Evolutionary conservation across 345 rosid genomes (phyloP), one percentile per base, ranked within the genome.

Genomic region (Gossypium herbaceum): DNA sequence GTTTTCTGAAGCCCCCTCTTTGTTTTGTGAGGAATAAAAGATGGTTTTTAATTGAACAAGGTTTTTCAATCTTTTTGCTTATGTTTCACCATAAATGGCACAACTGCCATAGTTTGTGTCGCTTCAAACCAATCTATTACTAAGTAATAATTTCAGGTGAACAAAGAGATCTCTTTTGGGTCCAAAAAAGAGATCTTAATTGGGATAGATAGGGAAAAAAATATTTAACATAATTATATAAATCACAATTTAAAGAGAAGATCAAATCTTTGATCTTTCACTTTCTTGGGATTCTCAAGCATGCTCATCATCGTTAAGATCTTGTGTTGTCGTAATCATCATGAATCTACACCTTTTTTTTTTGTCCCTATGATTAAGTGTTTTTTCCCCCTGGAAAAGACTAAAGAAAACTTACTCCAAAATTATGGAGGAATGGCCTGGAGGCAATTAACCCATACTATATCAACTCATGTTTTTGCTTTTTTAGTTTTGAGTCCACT

Each of bases 231-330:
- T 8, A 57, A 19, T 20, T 19, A 22, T 22, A 8, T 9, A 11
- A 45, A 45, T 58, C 9, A 22, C 24, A 58, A 58, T 20, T 58
- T 51, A 59, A 9, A 11, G 25, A 69, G 79, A n/a, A 54, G 10
- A 4, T 9, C 3, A 16, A 2, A 64, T 52, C 19, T 65, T 71
- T 58, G 48, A 63, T 65, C 75, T 75, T 74, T 78, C 80, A 77
- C 90, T 87, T 87, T 87, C 86, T 89, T 82, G 87, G 83, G 84
- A 81, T 86, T 72, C 88, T 77, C 80, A 77, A 86, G 89, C 86
- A 86, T 83, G 89, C 88, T 89, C 79, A 73, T 75, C 50, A 74
- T 69, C 39, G 66, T 57, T 76, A 56, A 66, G 54, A 76, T 80
- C 71, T 50, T 68, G 65, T 69, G 12, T 47, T 72, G 60, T 78